These are phyloP conservation scores for Alternaria conjuncta DNA, from an alignment of 2,329 filamentous ascomycete genomes.

Conservation along the genomic window DNA sequence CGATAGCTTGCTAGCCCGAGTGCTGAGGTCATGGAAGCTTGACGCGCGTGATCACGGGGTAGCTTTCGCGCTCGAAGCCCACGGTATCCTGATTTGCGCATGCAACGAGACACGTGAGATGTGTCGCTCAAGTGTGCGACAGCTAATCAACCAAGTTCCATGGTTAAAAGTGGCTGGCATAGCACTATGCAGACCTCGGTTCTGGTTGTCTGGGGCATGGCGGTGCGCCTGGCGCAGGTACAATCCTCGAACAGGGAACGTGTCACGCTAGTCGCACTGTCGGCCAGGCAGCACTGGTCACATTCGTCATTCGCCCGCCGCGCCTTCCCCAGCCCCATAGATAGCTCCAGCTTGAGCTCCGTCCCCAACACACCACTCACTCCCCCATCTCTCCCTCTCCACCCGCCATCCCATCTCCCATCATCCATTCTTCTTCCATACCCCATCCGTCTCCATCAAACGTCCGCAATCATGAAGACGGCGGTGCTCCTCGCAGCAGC, in stretches of 20 bases:
- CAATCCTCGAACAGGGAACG: constrained; percentile 9
- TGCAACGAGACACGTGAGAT: neutral
- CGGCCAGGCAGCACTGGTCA: constrained; percentile 8
- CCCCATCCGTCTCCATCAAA: constrained; percentile 5
- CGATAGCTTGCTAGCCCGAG: neutral
- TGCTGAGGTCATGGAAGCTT: constrained; percentile 11
- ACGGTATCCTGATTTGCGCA: neutral
- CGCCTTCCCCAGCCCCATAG: constrained; percentile 17
- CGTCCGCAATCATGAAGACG: constrained; percentile 74
- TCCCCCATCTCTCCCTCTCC: constrained; percentile 13
- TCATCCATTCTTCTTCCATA: constrained; percentile 9
- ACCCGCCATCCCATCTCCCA: constrained; percentile 8
- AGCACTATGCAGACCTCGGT: neutral
- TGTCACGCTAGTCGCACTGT: constrained; percentile 11
- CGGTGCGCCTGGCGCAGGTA: constrained; percentile 1
- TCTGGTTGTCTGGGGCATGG: neutral
- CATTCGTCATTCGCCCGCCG: constrained; percentile 15
- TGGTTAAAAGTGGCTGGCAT: neutral
- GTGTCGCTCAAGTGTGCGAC: neutral
- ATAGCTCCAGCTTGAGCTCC: constrained; percentile 22
- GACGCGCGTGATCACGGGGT: neutral
- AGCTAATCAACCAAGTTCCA: neutral
- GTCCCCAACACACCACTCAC: constrained; percentile 2
- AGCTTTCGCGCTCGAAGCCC: neutral
- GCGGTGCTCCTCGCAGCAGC: constrained; percentile 78